These are phyloP conservation scores for Ambrosiella cleistominuta DNA, from an alignment of 2,329 filamentous ascomycete species.

Conservation along the genomic window DNA sequence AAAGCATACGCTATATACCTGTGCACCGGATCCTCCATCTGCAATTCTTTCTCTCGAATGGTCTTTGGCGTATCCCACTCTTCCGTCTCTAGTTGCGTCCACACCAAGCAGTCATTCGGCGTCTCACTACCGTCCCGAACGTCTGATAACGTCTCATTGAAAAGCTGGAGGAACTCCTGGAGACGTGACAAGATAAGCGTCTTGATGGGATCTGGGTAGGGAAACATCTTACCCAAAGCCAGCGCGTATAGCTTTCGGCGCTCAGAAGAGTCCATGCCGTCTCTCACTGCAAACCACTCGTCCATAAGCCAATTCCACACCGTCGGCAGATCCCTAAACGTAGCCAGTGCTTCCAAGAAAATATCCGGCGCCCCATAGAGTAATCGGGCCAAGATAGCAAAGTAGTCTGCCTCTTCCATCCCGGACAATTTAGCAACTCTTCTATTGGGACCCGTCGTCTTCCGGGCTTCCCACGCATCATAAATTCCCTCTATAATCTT, in stretches of 20 bases:
- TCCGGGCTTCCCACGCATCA: conserved; percentile 53
- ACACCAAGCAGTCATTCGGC: conserved; percentile 34
- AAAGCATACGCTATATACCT: conserved; percentile 46
- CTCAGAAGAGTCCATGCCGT: conserved; percentile 46
- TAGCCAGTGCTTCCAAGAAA: conserved; percentile 41
- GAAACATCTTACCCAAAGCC: conserved; percentile 53
- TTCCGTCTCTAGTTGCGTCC: conserved; percentile 23
- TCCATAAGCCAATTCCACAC: conserved; percentile 42
- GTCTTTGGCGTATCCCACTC: conserved; percentile 42
- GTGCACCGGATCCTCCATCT: conserved; percentile 47
- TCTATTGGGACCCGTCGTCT: conserved; percentile 65
- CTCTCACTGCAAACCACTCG: conserved; percentile 53
- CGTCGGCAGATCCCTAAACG: conserved; percentile 28
- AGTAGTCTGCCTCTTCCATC: conserved; percentile 69
- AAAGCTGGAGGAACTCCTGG: conserved; percentile 59
- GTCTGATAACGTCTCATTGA: conserved; percentile 53
- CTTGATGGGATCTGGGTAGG: conserved; percentile 40
- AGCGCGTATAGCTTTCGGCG: conserved; percentile 56
- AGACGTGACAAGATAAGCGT: conserved; percentile 42
- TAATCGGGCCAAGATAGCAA: conserved; percentile 64
- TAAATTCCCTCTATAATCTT: conserved; percentile 49
- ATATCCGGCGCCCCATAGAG: conserved; percentile 52
- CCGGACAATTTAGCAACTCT: conserved; percentile 52
- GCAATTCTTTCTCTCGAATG: conserved; percentile 33
- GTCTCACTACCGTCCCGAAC: conserved; percentile 42